Evolutionary conservation across 2,329 filamentous ascomycete species (phyloP).

Genomic region (Pseudogymnoascus sp.): DNA sequence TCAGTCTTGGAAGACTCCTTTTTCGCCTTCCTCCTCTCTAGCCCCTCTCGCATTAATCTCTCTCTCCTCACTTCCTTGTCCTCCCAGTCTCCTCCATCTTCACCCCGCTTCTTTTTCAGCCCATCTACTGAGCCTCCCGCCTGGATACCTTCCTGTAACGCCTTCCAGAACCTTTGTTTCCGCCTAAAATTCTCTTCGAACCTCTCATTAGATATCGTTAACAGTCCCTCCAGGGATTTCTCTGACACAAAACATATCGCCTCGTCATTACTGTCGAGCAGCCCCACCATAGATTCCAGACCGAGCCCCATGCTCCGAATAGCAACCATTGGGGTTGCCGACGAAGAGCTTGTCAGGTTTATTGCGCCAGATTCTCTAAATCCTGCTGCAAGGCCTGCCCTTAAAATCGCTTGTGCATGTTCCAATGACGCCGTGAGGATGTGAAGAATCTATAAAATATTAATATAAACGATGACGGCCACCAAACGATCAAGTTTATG

Average conservation of each 20-base stretch:
- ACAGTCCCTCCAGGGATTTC: constrained; percentile 57
- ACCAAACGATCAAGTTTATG: background rate
- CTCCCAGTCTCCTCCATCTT: constrained; percentile 43
- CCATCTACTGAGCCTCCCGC: constrained; percentile 15
- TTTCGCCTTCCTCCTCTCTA: constrained; percentile 37
- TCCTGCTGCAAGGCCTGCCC: constrained; percentile 69
- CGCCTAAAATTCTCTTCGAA: constrained; percentile 62
- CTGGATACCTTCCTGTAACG: constrained; percentile 22
- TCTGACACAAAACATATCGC: constrained; percentile 52
- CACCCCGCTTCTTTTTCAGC: constrained; percentile 22
- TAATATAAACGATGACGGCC: background rate
- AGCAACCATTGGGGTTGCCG: constrained; percentile 64
- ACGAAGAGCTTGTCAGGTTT: constrained; percentile 40
- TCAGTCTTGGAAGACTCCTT: background rate
- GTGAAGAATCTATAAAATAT: constrained; percentile 65
- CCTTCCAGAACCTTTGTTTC: constrained; percentile 53
- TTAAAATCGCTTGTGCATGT: constrained; percentile 67
- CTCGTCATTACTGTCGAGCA: constrained; percentile 22
- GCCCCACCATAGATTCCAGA: constrained; percentile 72
- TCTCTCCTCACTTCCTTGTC: constrained; percentile 42
- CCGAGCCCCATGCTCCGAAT: constrained; percentile 75
- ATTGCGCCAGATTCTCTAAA: constrained; percentile 87
- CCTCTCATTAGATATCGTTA: constrained; percentile 64
- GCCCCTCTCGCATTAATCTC: constrained; percentile 49
- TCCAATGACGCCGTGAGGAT: constrained; percentile 67